Evolutionary conservation across 2,329 filamentous ascomycete species (phyloP).

Genomic region (Talaromyces piceae): DNA sequence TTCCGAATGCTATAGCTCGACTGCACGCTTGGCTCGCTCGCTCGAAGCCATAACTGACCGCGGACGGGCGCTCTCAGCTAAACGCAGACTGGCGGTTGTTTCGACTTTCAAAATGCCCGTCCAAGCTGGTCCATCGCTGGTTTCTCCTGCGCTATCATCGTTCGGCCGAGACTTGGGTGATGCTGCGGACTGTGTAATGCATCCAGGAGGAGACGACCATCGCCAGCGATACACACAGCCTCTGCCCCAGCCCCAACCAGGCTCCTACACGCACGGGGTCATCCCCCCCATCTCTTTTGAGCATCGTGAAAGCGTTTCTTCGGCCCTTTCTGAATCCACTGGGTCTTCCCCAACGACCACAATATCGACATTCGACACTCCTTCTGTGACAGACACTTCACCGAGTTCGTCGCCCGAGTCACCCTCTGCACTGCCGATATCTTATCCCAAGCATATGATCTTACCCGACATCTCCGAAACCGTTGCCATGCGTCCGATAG

Average conservation of each 20-base stretch:
- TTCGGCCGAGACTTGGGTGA: conserved; percentile 44
- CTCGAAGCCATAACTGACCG: conserved; percentile 20
- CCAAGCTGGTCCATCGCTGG: conserved; percentile 33
- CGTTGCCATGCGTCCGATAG: conserved; percentile 18
- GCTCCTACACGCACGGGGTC: conserved; percentile 4
- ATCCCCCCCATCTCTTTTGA: conserved; percentile 19
- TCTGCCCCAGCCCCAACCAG: conserved; percentile 2
- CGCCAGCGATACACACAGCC: conserved; percentile 8
- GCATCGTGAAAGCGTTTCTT: conserved; percentile 39
- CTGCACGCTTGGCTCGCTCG: conserved; percentile 18
- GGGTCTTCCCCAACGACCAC: conserved; percentile 95
- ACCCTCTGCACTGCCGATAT: conserved; percentile 61
- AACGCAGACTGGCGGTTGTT: conserved; percentile 19
- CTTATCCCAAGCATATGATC: conserved; percentile 34
- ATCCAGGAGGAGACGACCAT: conserved; percentile 22
- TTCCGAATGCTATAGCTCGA: conserved; percentile 22
- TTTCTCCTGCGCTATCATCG: conserved; percentile 44
- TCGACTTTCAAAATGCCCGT: conserved; percentile 29
- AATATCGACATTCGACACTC: conserved; percentile 85
- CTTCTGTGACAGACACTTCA: conserved; percentile 80
- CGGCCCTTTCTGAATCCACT: conserved; percentile 64
- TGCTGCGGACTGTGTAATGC: conserved; percentile 20
- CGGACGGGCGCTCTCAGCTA: conserved; percentile 23
- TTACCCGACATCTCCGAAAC: conserved; percentile 20
- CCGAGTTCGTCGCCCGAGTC: conserved; percentile 91